A percentile compares a stretch with the other conserved stretches of the same genome.
Conservation (phyloP, 1,284 basidiomycete genomes). For the Microbotryum violaceum region DNA sequence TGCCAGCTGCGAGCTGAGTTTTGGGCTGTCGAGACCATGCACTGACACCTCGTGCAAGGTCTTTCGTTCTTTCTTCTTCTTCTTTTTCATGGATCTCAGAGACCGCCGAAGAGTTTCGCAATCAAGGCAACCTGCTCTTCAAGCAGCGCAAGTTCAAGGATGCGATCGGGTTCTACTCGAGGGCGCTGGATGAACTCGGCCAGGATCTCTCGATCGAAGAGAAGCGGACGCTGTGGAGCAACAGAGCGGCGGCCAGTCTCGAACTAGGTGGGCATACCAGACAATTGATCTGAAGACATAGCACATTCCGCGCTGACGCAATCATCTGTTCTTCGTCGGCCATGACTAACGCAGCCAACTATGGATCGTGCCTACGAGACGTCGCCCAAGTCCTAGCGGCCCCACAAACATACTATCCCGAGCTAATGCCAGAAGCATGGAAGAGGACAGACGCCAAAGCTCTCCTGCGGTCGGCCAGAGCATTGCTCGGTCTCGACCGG, state of each 20-base stretch:
- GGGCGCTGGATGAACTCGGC: conserved; percentile 74
- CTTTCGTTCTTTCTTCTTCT: background rate
- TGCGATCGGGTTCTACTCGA: conserved; percentile 80
- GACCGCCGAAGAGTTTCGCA: conserved; percentile 83
- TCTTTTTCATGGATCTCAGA: conserved; percentile 49
- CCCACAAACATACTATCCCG: conserved; percentile 19
- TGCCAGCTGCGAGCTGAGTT: conserved; percentile 29
- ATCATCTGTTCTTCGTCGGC: background rate
- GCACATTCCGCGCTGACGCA: conserved; percentile 4
- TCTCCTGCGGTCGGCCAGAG: conserved; percentile 69
- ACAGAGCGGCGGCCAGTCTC: conserved; percentile 86
- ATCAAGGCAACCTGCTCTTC: conserved; percentile 92
- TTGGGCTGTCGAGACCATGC: background rate
- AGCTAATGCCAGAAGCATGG: conserved; percentile 12
- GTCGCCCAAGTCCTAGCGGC: conserved; percentile 63
- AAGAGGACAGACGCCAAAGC: conserved; percentile 60
- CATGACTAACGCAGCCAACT: conserved; percentile 58
- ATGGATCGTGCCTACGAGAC: conserved; percentile 72
- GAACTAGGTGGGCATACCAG: conserved; percentile 58
- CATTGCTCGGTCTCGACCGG: conserved; percentile 62
- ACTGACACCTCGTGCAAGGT: background rate
- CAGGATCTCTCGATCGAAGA: conserved; percentile 51
- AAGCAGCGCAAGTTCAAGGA: conserved; percentile 77
- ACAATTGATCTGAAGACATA: no score
- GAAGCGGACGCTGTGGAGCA: conserved; percentile 57